Conservation (phyloP, 768 basidiomycete species). For the Fistulinella prunicolor region DNA sequence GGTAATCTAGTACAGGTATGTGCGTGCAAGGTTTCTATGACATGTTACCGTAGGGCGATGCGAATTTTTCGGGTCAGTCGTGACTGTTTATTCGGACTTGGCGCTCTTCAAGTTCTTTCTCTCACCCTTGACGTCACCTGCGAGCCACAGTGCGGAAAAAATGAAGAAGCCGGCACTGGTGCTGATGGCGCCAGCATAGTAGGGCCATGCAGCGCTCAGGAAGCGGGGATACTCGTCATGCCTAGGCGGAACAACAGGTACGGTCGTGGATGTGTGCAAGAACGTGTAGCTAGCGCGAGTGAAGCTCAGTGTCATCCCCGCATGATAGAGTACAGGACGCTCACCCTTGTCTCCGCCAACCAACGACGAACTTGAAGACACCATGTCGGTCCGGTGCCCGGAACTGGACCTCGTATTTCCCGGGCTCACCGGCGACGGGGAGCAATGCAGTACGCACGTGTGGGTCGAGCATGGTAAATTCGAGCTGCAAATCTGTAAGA, state of each 20-base stretch:
- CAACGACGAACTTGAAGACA: conserved; percentile 95
- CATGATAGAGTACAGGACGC: conserved; percentile 20
- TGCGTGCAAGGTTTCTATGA: conserved; percentile 10
- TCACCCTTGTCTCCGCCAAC: conserved; percentile 87
- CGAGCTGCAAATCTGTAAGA: conserved; percentile 81
- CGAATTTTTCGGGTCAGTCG: conserved; percentile 2
- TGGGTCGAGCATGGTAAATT: conserved; percentile 99
- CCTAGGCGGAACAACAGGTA: conserved; percentile 87
- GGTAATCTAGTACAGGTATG: conserved; percentile 21
- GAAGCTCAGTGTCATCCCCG: not conserved
- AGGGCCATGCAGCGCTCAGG: conserved; percentile 94
- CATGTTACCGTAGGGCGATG: conserved; percentile 3
- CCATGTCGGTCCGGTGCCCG: conserved; percentile 93
- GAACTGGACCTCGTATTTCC: conserved; percentile 81
- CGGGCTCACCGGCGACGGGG: conserved; percentile 53
- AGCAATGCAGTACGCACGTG: conserved; percentile 81
- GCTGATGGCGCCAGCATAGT: conserved; percentile 88
- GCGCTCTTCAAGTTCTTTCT: conserved; percentile 44
- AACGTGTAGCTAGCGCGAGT: conserved; percentile 57
- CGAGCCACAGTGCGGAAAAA: conserved; percentile 86
- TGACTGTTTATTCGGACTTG: conserved; percentile 28
- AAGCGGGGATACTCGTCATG: conserved; percentile 97
- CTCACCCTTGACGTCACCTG: conserved; percentile 69
- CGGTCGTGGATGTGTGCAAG: conserved; percentile 68
- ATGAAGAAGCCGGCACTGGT: conserved; percentile 82